Evolutionary conservation across 208 protist species (phyloP).

Genomic region (Leishmania gerbilli): DNA sequence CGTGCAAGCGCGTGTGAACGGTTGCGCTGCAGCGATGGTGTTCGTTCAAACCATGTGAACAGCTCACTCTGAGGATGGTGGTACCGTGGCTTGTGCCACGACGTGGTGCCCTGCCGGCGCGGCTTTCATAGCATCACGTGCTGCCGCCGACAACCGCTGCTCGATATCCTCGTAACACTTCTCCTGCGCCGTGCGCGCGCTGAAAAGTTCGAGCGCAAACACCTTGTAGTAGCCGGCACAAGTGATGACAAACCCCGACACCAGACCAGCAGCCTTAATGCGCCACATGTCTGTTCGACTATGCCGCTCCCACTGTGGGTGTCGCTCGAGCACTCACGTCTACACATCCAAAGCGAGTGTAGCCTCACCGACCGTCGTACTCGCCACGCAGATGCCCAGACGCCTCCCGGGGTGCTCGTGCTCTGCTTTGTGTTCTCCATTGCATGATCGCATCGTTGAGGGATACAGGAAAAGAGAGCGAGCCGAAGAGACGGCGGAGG

Average conservation of each 20-base stretch:
- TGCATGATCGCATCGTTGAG: background rate
- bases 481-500: background rate
- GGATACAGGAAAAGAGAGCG: background rate
- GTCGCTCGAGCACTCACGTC: background rate
- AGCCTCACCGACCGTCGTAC: background rate
- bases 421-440: background rate
- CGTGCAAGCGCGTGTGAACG: background rate
- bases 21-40: background rate
- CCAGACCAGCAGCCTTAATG: constrained; percentile 51
- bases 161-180: constrained; percentile 39
- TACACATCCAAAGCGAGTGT: background rate
- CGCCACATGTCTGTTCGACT: constrained; percentile 34
- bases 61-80: constrained; percentile 3
- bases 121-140: constrained; percentile 20
- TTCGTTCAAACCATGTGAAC: background rate
- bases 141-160: constrained; percentile 28
- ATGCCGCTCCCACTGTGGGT: background rate
- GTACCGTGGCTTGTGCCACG: background rate
- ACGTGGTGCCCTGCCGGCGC: constrained; percentile 11
- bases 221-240: constrained; percentile 52
- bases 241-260: constrained; percentile 44
- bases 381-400: background rate
- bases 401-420: background rate
- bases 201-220: constrained; percentile 50
- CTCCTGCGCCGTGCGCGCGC: constrained; percentile 41